A percentile compares a stretch with the other conserved stretches of the same genome.
These are phyloP conservation scores for Ophiocordyceps sinensis DNA, from an alignment of 2,329 filamentous ascomycete genomes.

Conservation along the genomic window DNA sequence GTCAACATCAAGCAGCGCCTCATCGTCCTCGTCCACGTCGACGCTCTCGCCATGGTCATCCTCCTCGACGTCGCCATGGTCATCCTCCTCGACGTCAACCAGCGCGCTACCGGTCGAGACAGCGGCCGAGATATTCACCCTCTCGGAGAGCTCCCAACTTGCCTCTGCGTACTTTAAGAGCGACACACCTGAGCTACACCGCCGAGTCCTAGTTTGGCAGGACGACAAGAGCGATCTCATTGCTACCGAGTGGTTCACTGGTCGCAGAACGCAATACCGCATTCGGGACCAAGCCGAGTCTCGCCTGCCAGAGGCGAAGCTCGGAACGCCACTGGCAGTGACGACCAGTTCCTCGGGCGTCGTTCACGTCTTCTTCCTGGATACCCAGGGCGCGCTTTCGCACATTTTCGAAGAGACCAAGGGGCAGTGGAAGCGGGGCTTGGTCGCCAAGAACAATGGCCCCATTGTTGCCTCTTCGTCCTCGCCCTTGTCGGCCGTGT, in stretches of 20 bases:
- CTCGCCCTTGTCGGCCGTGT: conserved; percentile 8
- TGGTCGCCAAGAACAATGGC: conserved; percentile 1
- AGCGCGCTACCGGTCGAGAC: not conserved
- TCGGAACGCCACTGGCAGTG: conserved; percentile 8
- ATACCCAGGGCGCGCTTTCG: conserved; percentile 3
- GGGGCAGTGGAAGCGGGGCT: conserved; percentile 6
- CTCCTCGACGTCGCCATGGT: not conserved
- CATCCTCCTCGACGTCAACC: not conserved
- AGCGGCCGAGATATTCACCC: conserved; percentile 2
- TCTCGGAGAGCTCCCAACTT: conserved; percentile 6
- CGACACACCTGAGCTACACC: not conserved
- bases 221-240: conserved; percentile 8
- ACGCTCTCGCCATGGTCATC: not conserved
- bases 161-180: conserved; percentile 4
- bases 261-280: conserved; percentile 2
- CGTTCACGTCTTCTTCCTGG: conserved; percentile 11
- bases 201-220: conserved; percentile 9
- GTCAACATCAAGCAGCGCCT: not conserved
- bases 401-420: conserved; percentile 4
- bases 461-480: conserved; percentile 1
- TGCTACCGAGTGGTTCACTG: conserved; percentile 4
- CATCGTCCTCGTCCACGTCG: not conserved
- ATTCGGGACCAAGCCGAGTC: conserved; percentile 4
- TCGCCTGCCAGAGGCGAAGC: conserved; percentile 2
- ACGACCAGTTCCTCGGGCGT: conserved; percentile 5